Conservation (phyloP, 148 eudicot species). For the Chenopodium suecicum region DNA sequence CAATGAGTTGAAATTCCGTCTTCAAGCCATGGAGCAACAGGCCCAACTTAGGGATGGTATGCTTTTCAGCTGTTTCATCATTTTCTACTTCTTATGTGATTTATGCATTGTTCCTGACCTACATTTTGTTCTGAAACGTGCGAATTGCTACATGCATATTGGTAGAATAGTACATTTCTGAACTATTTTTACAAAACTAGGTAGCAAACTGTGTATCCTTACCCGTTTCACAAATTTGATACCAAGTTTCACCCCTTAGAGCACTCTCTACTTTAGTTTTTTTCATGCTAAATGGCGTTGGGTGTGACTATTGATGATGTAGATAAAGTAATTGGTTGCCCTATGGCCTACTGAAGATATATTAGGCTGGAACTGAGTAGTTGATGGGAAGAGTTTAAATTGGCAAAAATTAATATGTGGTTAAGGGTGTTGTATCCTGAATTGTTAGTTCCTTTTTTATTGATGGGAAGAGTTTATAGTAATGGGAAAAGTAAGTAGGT, state of each 20-base stretch:
- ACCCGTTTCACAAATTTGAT: neutral
- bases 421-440: too few relatives aligned
- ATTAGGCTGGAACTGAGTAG: too few relatives aligned
- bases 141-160: neutral
- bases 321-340: too few relatives aligned
- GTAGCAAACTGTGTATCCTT: neutral
- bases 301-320: too few relatives aligned
- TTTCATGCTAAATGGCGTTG: too few relatives aligned
- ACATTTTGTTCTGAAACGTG: neutral
- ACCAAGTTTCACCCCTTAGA: neutral
- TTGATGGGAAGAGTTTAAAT: too few relatives aligned
- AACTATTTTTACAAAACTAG: neutral
- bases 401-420: too few relatives aligned
- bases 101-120: neutral
- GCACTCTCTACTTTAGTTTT: too few relatives aligned
- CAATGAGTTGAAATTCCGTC: conserved; percentile 85
- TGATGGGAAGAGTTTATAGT: too few relatives aligned
- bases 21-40: conserved; percentile 93
- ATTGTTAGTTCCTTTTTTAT: too few relatives aligned
- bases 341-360: too few relatives aligned
- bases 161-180: neutral
- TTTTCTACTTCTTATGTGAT: neutral
- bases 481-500: too few relatives aligned
- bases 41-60: conserved; percentile 94
- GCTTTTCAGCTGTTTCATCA: conserved; percentile 1